phyloP scores from a whole-genome alignment of 164 flowering plant genomes.

The Chimonanthus salicifolius region DNA sequence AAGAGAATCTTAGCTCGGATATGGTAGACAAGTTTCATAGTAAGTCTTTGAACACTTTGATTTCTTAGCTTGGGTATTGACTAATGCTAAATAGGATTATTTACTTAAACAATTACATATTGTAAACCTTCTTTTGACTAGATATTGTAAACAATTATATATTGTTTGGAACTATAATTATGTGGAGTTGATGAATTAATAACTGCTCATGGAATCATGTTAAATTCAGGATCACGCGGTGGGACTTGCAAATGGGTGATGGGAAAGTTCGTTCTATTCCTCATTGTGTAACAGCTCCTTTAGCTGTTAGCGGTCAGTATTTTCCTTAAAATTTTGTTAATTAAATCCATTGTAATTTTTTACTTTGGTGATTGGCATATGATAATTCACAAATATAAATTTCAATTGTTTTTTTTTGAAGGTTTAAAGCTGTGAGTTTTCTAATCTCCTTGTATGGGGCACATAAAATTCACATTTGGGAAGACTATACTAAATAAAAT shows the following conservation, averaged over 20 bases:
- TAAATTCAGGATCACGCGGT: slow-evolving; percentile 50
- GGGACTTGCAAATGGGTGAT: slow-evolving; percentile 47
- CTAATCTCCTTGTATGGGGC: neutral
- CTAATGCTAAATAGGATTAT: too few species aligned
- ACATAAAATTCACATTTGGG: neutral
- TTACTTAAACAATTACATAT: neutral
- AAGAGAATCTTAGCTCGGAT: too few species aligned
- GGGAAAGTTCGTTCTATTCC: slow-evolving; percentile 71
- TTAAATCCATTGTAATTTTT: neutral
- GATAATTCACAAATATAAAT: too few species aligned
- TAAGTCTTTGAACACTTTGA: neutral
- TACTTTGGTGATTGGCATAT: neutral
- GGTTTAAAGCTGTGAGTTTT: neutral
- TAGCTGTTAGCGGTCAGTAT: slow-evolving; percentile 85
- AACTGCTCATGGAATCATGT: slow-evolving; percentile 5
- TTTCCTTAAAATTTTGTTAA: neutral
- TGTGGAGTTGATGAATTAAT: neutral
- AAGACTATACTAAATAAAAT: neutral
- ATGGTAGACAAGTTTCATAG: neutral
- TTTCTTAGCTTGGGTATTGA: neutral
- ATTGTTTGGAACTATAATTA: neutral
- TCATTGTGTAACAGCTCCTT: slow-evolving; percentile 60
- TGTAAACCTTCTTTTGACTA: neutral
- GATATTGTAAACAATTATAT: neutral
- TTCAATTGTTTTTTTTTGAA: too few species aligned